These are phyloP conservation scores for Tuber umbilicatum DNA, from an alignment of 495 filamentous ascomycete genomes.

Conservation along the genomic window DNA sequence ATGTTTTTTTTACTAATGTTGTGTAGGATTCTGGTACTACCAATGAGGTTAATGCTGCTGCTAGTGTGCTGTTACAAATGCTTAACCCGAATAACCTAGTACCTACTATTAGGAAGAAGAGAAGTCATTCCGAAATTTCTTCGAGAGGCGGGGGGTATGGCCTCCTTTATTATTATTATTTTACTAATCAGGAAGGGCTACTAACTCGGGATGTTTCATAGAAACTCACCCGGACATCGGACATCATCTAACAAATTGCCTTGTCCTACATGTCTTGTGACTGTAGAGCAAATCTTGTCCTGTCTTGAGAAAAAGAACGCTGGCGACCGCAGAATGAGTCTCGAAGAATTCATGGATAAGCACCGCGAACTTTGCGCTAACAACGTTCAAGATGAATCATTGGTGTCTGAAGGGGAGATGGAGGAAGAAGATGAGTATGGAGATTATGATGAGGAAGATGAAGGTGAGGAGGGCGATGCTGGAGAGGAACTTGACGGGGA, in stretches of 20 bases:
- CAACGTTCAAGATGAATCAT: slow-evolving; percentile 8
- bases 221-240: neutral
- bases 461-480: slow-evolving; percentile 16
- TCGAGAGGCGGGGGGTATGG: slow-evolving; percentile 18
- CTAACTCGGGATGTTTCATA: neutral
- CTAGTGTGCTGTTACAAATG: neutral
- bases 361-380: slow-evolving; percentile 25
- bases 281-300: neutral
- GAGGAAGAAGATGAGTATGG: slow-evolving; percentile 19
- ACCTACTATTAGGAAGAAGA: slow-evolving; percentile 11
- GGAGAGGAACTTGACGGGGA: slow-evolving; percentile 14
- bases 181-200: neutral
- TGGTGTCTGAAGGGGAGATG: slow-evolving; percentile 18
- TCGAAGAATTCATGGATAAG: slow-evolving; percentile 20
- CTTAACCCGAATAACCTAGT: neutral
- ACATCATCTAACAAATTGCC: neutral
- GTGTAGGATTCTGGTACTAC: neutral
- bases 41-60: neutral
- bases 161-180: neutral
- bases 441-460: slow-evolving; percentile 15
- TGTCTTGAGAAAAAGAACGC: neutral
- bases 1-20: slow-evolving; percentile 1
- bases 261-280: neutral
- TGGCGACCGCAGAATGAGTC: slow-evolving; percentile 5
- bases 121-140: slow-evolving; percentile 28